Percentiles rank a stretch among this genome's conserved stretches.
Conservation (phyloP, 176 grass and related monocot species). For the Pontederia paniculata region DNA sequence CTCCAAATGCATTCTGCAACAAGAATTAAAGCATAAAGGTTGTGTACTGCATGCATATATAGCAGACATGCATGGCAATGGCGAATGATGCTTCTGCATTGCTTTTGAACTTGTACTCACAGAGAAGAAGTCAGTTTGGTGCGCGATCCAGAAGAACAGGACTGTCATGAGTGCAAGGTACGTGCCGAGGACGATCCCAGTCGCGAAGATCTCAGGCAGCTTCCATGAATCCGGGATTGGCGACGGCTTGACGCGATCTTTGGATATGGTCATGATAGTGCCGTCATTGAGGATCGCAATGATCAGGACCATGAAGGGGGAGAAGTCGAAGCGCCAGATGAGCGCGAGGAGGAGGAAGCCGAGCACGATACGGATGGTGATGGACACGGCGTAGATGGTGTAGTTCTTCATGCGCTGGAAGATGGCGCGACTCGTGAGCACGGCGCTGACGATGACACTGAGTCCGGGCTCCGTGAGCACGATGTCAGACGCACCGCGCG, state of each 20-base stretch:
- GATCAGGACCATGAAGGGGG: constrained; percentile 90
- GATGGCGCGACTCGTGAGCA: constrained; percentile 61
- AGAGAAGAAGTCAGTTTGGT: constrained; percentile 51
- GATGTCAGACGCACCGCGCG: constrained; percentile 66
- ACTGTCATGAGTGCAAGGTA: constrained; percentile 73
- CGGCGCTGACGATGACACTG: constrained; percentile 72
- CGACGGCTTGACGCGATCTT: constrained; percentile 75
- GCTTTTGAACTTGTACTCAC: constrained; percentile 8
- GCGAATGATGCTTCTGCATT: neutral
- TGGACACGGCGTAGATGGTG: constrained; percentile 90
- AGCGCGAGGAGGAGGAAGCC: constrained; percentile 74
- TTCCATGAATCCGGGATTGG: constrained; percentile 49
- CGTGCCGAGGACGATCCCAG: constrained; percentile 72
- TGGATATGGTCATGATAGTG: constrained; percentile 96
- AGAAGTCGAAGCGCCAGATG: constrained; percentile 77
- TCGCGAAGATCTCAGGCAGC: constrained; percentile 78
- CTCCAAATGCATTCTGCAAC: constrained; percentile 33
- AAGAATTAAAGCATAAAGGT: neutral
- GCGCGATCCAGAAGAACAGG: constrained; percentile 51
- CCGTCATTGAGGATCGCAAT: constrained; percentile 89
- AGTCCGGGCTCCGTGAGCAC: constrained; percentile 74
- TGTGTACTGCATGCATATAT: neutral
- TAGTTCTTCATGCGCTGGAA: constrained; percentile 98
- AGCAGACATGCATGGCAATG: neutral
- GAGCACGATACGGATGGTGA: constrained; percentile 73